Conservation (phyloP, 2,329 filamentous ascomycete genomes). For the Fusarium torulosum region DNA sequence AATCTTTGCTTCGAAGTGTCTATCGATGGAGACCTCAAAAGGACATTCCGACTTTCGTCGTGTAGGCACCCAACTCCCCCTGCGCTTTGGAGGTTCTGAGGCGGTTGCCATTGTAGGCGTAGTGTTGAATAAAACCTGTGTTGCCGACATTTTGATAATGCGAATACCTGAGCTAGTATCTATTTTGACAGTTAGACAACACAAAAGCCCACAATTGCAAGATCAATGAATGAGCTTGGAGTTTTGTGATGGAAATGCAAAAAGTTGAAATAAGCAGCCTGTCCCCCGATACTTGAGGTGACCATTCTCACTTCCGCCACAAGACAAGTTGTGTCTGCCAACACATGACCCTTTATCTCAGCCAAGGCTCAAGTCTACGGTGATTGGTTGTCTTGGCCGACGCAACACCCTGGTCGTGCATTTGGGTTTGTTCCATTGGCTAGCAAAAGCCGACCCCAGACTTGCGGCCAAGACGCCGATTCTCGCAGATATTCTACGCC, state of each 20-base stretch:
- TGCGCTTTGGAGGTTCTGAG: slow-evolving; percentile 12
- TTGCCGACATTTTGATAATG: slow-evolving; percentile 10
- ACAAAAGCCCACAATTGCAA: not conserved
- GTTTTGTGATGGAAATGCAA: not conserved
- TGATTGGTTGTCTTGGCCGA: slow-evolving; percentile 30
- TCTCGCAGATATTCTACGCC: slow-evolving; percentile 13
- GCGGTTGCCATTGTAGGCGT: not conserved
- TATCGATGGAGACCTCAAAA: slow-evolving; percentile 35
- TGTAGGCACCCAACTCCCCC: slow-evolving; percentile 31
- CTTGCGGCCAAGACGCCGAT: slow-evolving; percentile 6
- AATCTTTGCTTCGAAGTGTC: slow-evolving; percentile 37
- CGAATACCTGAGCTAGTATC: not conserved
- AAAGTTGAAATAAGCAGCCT: not conserved
- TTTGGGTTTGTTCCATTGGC: slow-evolving; percentile 12
- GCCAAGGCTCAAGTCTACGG: slow-evolving; percentile 6
- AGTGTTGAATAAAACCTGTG: slow-evolving; percentile 17
- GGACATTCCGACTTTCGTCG: slow-evolving; percentile 17
- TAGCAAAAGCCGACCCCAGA: slow-evolving; percentile 27
- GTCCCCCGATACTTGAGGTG: slow-evolving; percentile 23
- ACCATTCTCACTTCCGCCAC: slow-evolving; percentile 34
- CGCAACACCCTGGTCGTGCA: slow-evolving; percentile 15
- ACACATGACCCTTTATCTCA: slow-evolving; percentile 38
- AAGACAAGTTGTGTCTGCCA: slow-evolving; percentile 7
- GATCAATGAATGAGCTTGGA: not conserved
- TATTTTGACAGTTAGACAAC: no score